Base-by-base conservation (phyloP, 2,329 filamentous ascomycete genomes). In the Colletotrichum destructivum region DNA sequence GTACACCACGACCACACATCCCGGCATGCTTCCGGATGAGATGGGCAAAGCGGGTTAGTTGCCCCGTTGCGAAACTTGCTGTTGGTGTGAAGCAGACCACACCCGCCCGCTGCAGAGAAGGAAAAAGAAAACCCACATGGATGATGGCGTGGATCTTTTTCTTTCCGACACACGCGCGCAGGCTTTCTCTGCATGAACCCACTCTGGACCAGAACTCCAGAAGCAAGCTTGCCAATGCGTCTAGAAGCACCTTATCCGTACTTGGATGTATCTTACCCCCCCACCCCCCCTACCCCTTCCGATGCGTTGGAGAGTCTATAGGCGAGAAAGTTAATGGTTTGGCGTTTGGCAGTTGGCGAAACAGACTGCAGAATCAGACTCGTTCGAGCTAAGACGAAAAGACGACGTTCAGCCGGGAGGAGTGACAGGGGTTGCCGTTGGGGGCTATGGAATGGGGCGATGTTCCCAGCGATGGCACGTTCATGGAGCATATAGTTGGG, bases 171-270 rank as follows among this genome's bases (percentile, higher is more conserved):
- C 64, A 54, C 52, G 69, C 65, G 26, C 26, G 26, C 31, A 31
- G 6, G 31, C 63, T 71, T 26, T 26, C 26, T 26, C 69, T 71
- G 69, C 64, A 60, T 38, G 64, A 68, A 63, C 64, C 65, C 69
- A 31, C 52, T 38, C 59, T 54, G 46, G 26, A 60, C 69, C 63
- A 13, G 57, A 46, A 31, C 31, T 31, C 46, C 64, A 60, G 47
- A 59, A 55, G 38, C 38, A 54, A 54, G 31, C 31, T 52, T 63
- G 69, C 60, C 65, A 54, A 49, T 69, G 59, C 65, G 69, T 68
- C 46, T 68, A 54, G 64, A 62, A 62, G 62, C 57, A 57, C 21
- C 16, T 5, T n/a, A 16, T 8, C 21, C 15, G 31, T 31, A 7
- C 31, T 31, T 31, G 5, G 1, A 31, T 31, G 31, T 26, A 26